Evolutionary conservation across 2,329 filamentous ascomycete genomes (phyloP).

Genomic region (Chrysoporthe austroafricana): DNA sequence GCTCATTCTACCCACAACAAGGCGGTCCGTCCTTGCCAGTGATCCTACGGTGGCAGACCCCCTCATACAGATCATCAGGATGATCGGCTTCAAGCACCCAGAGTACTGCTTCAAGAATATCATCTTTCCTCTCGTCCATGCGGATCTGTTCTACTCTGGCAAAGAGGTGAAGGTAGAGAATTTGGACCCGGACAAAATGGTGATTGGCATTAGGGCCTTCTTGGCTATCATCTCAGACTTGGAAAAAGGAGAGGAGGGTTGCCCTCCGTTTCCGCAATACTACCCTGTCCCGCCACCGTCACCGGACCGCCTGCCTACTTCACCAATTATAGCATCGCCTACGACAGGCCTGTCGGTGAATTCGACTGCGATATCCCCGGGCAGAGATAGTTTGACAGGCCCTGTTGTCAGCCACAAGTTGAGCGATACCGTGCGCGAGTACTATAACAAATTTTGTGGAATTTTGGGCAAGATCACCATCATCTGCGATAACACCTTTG

Average conservation of each 20-base stretch:
- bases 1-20: constrained; percentile 79
- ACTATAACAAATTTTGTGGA: constrained; percentile 90
- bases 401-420: constrained; percentile 67
- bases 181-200: constrained; percentile 92
- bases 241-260: constrained; percentile 77
- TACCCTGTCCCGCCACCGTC: constrained; percentile 46
- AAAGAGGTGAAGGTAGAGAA: constrained; percentile 86
- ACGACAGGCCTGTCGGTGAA: constrained; percentile 34
- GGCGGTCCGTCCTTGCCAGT: constrained; percentile 78
- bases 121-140: constrained; percentile 94
- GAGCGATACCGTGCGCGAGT: constrained; percentile 78
- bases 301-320: constrained; percentile 51
- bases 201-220: constrained; percentile 95
- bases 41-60: constrained; percentile 87
- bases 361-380: constrained; percentile 36
- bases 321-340: constrained; percentile 52
- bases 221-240: constrained; percentile 91
- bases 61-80: constrained; percentile 88
- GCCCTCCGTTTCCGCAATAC: constrained; percentile 83
- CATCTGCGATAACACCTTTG: constrained; percentile 95
- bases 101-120: constrained; percentile 91
- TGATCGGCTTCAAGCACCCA: constrained; percentile 91
- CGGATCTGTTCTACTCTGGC: constrained; percentile 79
- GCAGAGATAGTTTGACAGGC: constrained; percentile 69
- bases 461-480: constrained; percentile 95